Percentiles rank a stretch among this genome's conserved stretches.
Evolutionary conservation across 1,284 basidiomycete species (phyloP).

Genomic region (Trichosporon faecale): DNA sequence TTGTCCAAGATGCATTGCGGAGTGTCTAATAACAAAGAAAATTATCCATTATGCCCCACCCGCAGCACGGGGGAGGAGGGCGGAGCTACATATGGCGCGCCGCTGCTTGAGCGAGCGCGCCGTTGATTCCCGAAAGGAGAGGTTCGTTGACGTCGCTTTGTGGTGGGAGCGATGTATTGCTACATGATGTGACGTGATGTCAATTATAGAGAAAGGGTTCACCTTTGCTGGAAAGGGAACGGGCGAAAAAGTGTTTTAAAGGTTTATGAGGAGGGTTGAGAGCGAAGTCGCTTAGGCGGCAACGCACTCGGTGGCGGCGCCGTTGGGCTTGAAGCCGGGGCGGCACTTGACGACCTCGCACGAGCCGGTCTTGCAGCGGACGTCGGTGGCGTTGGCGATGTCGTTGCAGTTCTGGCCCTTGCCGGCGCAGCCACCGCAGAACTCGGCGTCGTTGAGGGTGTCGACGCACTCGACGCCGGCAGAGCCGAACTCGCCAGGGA

Average conservation of each 20-base stretch:
- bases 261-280: not conserved
- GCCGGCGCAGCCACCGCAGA: constrained; percentile 70
- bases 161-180: constrained; percentile 1
- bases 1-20: constrained; percentile 5
- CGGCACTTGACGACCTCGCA: constrained; percentile 66
- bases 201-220: not conserved
- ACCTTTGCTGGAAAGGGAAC: not conserved
- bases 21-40: constrained; percentile 1
- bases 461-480: constrained; percentile 54
- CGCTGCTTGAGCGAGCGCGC: not conserved
- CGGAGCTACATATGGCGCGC: not conserved
- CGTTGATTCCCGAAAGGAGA: constrained; percentile 4
- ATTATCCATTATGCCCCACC: not conserved
- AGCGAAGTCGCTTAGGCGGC: constrained; percentile 48
- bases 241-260: not conserved
- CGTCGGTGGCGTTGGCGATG: constrained; percentile 64
- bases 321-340: constrained; percentile 59
- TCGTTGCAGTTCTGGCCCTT: constrained; percentile 66
- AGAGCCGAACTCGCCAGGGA: constrained; percentile 28
- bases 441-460: constrained; percentile 47
- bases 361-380: constrained; percentile 62
- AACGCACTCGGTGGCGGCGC: constrained; percentile 56
- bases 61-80: not conserved
- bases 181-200: constrained; percentile 11
- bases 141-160: not conserved